A percentile compares a stretch with the other conserved stretches of the same genome.
Evolutionary conservation across 192 early-diverging fungal genomes (phyloP).

Genomic region (Rhizophagus clarus): DNA sequence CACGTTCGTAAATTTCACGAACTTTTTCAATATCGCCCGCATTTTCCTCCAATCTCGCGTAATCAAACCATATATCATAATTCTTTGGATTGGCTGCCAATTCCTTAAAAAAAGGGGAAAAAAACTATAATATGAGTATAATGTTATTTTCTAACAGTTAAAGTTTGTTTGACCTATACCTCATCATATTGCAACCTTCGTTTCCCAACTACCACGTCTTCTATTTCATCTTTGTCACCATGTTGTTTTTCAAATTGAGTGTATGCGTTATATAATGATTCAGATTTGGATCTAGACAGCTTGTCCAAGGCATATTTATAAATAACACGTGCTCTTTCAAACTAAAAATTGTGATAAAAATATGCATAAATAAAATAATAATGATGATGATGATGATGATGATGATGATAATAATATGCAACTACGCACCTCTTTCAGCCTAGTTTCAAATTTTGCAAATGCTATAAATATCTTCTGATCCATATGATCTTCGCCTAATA

Average conservation of each 20-base stretch:
- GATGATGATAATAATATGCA: no score
- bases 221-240: constrained; percentile 86
- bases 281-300: constrained; percentile 77
- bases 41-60: constrained; percentile 84
- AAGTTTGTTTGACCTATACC: constrained; percentile 36
- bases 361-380: no score
- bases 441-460: constrained; percentile 95
- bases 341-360: constrained; percentile 34
- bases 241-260: constrained; percentile 97
- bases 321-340: constrained; percentile 91
- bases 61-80: constrained; percentile 99
- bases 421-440: constrained; percentile 72
- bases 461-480: constrained; percentile 94
- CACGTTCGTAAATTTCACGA: constrained; percentile 95
- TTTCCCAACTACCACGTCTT: constrained; percentile 88
- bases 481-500: constrained; percentile 85
- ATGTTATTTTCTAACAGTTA: neutral
- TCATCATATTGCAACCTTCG: constrained; percentile 90
- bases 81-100: constrained; percentile 77
- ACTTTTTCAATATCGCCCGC: constrained; percentile 71
- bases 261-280: constrained; percentile 93
- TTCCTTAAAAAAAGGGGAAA: constrained; percentile 43
- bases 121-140: neutral
- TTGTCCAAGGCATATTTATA: constrained; percentile 94
- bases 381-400: no score